Evolutionary conservation across 1,284 basidiomycete species (phyloP).

Genomic region (Crepidotus sp.): DNA sequence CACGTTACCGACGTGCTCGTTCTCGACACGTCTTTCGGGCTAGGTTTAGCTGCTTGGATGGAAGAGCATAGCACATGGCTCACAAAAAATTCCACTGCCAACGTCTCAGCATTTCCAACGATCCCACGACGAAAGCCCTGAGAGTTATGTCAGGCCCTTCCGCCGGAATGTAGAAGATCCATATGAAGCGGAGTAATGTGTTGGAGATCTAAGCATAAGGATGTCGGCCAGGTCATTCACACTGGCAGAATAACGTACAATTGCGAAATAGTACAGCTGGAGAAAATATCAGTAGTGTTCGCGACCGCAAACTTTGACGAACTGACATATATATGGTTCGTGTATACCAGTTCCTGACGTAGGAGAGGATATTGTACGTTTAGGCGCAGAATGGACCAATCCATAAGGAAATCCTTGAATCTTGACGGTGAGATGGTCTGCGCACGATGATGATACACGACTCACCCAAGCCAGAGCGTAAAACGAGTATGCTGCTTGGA

Average conservation of each 20-base stretch:
- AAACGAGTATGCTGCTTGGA: constrained; percentile 53
- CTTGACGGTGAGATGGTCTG: background rate
- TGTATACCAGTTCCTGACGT: constrained; percentile 68
- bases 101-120: constrained; percentile 74
- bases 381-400: constrained; percentile 70
- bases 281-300: background rate
- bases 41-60: no score
- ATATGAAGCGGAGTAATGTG: constrained; percentile 70
- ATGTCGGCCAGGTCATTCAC: background rate
- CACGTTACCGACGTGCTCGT: constrained; percentile 79
- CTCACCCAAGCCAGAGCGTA: constrained; percentile 77
- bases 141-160: constrained; percentile 41
- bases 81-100: constrained; percentile 93
- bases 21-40: constrained; percentile 82
- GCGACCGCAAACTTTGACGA: background rate
- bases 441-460: background rate
- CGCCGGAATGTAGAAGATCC: constrained; percentile 73
- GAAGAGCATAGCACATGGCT: constrained; percentile 27
- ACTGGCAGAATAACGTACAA: constrained; percentile 34
- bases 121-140: constrained; percentile 60
- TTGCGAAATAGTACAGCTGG: constrained; percentile 68
- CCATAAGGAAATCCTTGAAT: constrained; percentile 62
- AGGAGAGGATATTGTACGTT: constrained; percentile 55
- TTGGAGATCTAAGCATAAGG: constrained; percentile 51
- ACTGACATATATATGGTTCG: constrained; percentile 49